These are phyloP conservation scores for Beauveria australis DNA, from an alignment of 2,329 filamentous ascomycete species.

Conservation along the genomic window DNA sequence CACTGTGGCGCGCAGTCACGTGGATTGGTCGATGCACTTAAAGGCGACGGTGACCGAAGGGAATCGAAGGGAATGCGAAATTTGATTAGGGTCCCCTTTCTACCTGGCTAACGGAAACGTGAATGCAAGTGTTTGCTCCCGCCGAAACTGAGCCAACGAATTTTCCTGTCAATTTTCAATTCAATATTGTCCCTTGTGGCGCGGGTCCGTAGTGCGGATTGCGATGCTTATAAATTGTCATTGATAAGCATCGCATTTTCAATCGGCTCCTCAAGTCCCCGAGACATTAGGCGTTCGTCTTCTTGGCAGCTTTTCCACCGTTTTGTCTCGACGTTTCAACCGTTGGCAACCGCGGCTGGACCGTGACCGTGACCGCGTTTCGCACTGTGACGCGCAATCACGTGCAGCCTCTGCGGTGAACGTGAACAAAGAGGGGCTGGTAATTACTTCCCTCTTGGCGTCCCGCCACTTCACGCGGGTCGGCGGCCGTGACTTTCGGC, in stretches of 20 bases:
- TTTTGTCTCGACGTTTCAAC: not conserved
- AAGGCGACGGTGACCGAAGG: constrained; percentile 10
- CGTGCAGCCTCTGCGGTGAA: not conserved
- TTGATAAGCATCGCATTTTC: not conserved
- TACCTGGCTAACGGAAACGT: not conserved
- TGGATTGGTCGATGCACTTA: constrained; percentile 12
- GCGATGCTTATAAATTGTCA: not conserved
- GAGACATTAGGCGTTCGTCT: not conserved
- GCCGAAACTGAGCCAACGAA: not conserved
- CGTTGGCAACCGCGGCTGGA: not conserved
- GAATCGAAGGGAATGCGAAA: constrained; percentile 4
- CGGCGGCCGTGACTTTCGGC: not conserved
- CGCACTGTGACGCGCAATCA: constrained; percentile 2
- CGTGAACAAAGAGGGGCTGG: not conserved
- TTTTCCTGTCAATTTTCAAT: not conserved
- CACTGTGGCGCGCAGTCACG: constrained; percentile 17
- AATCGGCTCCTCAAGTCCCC: not conserved
- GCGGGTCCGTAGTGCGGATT: too few species aligned
- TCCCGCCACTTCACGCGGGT: not conserved
- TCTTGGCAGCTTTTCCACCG: not conserved
- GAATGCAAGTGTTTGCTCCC: not conserved
- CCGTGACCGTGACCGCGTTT: not conserved
- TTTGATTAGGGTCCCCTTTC: not conserved
- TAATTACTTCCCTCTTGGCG: not conserved
- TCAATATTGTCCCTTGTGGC: not conserved